Conservation (phyloP, 176 grass and related monocot genomes). For the Triticum timopheevii region DNA sequence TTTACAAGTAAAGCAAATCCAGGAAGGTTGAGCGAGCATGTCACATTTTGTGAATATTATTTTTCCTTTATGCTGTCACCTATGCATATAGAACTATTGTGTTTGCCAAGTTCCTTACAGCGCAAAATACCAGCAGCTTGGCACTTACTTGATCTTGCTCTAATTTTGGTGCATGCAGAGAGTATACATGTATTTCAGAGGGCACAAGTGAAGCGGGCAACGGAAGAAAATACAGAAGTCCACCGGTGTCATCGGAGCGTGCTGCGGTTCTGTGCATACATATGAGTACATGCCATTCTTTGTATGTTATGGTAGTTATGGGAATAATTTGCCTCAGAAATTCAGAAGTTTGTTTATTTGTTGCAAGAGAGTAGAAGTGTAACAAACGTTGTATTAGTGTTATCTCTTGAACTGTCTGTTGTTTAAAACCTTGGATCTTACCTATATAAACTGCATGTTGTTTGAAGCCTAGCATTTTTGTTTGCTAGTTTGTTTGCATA, state of each 20-base stretch:
- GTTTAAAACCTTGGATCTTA: not conserved
- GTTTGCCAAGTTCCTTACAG: not conserved
- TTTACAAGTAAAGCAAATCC: not conserved
- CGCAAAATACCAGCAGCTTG: not conserved
- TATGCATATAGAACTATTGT: slow-evolving; percentile 8
- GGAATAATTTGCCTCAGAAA: not conserved
- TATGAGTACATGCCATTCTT: slow-evolving; percentile 15
- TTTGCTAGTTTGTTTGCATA: not conserved
- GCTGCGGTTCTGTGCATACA: slow-evolving; percentile 39
- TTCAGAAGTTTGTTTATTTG: not conserved
- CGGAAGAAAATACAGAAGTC: slow-evolving; percentile 2
- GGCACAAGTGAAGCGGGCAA: slow-evolving; percentile 56
- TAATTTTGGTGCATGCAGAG: slow-evolving; percentile 67
- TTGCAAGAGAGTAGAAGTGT: not conserved
- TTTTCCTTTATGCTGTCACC: not conserved
- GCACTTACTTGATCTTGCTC: not conserved
- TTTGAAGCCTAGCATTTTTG: not conserved
- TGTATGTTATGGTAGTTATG: slow-evolving; percentile 18
- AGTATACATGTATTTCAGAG: slow-evolving; percentile 95
- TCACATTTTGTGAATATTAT: not conserved
- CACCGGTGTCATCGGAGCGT: not conserved
- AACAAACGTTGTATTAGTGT: slow-evolving; percentile 21
- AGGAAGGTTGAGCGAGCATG: not conserved
- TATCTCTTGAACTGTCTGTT: slow-evolving; percentile 1
- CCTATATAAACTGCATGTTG: not conserved